Evolutionary conservation across 345 rosid species (phyloP), one percentile per base, ranked within the genome.

Genomic region (Leavenworthia alabamica): DNA sequence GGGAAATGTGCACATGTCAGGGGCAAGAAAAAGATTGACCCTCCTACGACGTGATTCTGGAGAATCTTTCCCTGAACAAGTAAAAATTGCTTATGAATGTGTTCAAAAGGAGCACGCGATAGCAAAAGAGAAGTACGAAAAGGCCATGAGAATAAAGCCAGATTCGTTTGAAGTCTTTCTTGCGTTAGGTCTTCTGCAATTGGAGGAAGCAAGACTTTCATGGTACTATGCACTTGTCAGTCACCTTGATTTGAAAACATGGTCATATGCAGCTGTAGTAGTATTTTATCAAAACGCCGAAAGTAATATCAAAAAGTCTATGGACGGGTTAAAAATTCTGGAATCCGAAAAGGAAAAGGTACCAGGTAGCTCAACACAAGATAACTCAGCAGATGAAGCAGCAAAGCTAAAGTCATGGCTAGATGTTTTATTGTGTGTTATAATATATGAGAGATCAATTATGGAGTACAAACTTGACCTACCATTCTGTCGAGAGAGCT

Each of bases 181-280:
- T 33, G 97, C 97, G 29, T 76, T 85, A 17, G 94, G 86, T 48
- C 88, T 79, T 64, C 91, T 82, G 70, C 88, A 81, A 39, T 93
- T 86, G 75, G 99, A 85, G 84, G 89, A 77, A 80, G 97, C 91
- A 62, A 89, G 85, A 59, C 86, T 89, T 65, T 79, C 86, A 31
- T 92, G 98, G 96, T 82, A 82, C 69, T 85, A 85, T 58, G 85
- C 81, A 7, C 67, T 83, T 66, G 73, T 81, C 59, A 77, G 66
- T 72, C 77, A 80, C 24, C 76, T 68, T 66, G 83, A 89, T 65
- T 49, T 86, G 62, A 74, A 82, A 50, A 67, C 83, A 13, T 85
- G 94, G 94, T 74, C 85, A 68, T 77, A 72, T 47, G 83, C 73
- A 57, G 76, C 81, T 49, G 78, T 89, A 20, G 49, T 81, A 26